These are phyloP conservation scores for Colletotrichum theobromicola DNA, from an alignment of 2,329 filamentous ascomycete genomes.

Conservation along the genomic window DNA sequence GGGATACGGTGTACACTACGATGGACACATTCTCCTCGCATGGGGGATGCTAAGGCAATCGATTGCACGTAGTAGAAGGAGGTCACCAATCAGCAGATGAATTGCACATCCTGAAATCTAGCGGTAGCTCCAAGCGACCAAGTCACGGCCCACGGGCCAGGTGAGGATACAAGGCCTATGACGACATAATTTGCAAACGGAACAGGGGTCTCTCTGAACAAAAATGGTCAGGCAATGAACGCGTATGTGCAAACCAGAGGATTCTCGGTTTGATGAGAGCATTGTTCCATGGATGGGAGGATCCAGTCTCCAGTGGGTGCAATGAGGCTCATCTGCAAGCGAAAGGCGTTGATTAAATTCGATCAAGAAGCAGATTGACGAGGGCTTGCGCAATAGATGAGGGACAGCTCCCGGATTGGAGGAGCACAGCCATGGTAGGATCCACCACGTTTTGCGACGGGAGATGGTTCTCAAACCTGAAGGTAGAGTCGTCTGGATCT, in stretches of 20 bases:
- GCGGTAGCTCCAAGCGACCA: neutral
- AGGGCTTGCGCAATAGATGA: neutral
- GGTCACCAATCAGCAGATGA: neutral
- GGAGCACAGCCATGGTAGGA: neutral
- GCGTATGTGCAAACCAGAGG: neutral
- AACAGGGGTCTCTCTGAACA: neutral
- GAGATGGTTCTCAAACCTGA: neutral
- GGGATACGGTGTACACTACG: neutral
- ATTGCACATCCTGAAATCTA: neutral
- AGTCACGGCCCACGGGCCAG: neutral
- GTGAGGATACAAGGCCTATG: neutral
- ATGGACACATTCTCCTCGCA: neutral
- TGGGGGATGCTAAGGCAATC: neutral
- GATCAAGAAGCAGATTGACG: neutral
- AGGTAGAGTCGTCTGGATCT: neutral
- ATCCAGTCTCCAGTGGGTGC: neutral
- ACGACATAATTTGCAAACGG: neutral
- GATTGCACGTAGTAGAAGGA: neutral
- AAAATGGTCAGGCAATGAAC: neutral
- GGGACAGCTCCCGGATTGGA: neutral
- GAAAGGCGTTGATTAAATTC: neutral
- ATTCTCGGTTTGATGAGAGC: neutral
- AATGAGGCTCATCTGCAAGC: neutral
- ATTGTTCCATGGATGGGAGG: neutral
- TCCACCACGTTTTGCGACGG: neutral